Conservation (phyloP, 164 flowering plant genomes). For the Malania oleifera region DNA sequence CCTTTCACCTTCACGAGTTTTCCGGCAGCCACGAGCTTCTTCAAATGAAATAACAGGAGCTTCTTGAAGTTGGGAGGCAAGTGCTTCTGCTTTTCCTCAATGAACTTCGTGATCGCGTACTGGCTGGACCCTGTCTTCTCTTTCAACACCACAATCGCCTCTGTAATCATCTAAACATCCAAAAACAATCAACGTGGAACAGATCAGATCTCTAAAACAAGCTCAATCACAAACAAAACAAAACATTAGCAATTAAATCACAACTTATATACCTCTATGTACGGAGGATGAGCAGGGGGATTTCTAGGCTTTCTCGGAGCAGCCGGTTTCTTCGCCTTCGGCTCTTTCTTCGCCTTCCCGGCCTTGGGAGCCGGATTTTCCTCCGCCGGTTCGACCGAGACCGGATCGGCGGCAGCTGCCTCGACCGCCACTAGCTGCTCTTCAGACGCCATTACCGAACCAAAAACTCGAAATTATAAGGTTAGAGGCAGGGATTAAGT, state of each 20-base stretch:
- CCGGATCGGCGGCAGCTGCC: slow-evolving; percentile 14
- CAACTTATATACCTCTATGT: slow-evolving; percentile 35
- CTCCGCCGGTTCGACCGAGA: slow-evolving; percentile 12
- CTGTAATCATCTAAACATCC: slow-evolving; percentile 46
- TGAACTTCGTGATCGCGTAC: slow-evolving; percentile 45
- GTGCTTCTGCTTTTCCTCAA: slow-evolving; percentile 51
- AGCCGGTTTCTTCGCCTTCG: slow-evolving; percentile 30
- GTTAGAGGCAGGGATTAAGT: neutral
- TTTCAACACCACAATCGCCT: slow-evolving; percentile 52
- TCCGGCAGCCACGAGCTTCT: slow-evolving; percentile 42
- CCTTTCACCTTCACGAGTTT: slow-evolving; percentile 46
- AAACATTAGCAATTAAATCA: neutral
- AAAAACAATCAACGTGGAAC: neutral
- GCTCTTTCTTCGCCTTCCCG: slow-evolving; percentile 19
- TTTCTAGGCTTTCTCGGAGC: slow-evolving; percentile 30
- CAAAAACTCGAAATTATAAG: neutral
- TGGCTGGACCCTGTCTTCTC: slow-evolving; percentile 64
- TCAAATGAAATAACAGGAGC: slow-evolving; percentile 41
- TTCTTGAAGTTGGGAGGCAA: slow-evolving; percentile 53
- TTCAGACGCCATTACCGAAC: slow-evolving; percentile 27
- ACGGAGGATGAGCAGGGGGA: slow-evolving; percentile 50
- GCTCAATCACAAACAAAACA: neutral
- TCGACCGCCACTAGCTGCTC: slow-evolving; percentile 14
- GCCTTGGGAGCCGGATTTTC: too few species aligned
- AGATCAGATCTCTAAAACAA: slow-evolving; percentile 4